Percentiles rank a stretch among this genome's conserved stretches.
phyloP scores from a whole-genome alignment of 495 filamentous ascomycete species.

The Trichoderma gamsii region DNA sequence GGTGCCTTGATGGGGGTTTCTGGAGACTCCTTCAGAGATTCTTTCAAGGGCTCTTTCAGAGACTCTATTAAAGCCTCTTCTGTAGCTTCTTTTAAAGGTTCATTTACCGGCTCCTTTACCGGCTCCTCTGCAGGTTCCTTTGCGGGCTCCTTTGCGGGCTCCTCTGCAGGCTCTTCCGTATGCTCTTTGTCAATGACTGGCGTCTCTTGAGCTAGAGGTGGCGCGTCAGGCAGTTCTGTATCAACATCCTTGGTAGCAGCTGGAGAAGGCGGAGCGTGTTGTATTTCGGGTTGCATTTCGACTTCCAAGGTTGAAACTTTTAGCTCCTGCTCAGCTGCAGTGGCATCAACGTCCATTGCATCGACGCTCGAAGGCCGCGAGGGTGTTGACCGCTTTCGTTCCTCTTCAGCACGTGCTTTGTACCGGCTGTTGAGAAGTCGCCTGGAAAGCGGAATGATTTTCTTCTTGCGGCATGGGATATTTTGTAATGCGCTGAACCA shows the following conservation, averaged over 20 bases:
- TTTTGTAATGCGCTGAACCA: constrained; percentile 33
- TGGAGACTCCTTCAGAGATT: too few relatives aligned
- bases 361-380: constrained; percentile 19
- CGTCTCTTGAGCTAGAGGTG: background rate
- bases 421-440: constrained; percentile 43
- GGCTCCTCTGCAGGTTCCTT: too few relatives aligned
- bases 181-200: too few relatives aligned
- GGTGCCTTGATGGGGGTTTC: too few relatives aligned
- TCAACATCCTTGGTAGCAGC: background rate
- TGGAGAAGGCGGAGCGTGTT: background rate
- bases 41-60: too few relatives aligned
- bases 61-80: too few relatives aligned
- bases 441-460: constrained; percentile 40
- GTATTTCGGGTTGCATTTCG: background rate
- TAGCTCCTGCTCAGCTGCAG: background rate
- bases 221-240: background rate
- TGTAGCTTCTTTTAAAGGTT: too few relatives aligned
- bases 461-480: constrained; percentile 31
- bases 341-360: constrained; percentile 22
- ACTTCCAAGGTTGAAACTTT: background rate
- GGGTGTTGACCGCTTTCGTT: constrained; percentile 23
- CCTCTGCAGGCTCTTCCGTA: too few relatives aligned
- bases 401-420: constrained; percentile 33
- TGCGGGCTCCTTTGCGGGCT: too few relatives aligned
- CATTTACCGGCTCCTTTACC: too few relatives aligned